phyloP scores from a whole-genome alignment of 2,329 filamentous ascomycete species.

The Ophiocordyceps robertsii region DNA sequence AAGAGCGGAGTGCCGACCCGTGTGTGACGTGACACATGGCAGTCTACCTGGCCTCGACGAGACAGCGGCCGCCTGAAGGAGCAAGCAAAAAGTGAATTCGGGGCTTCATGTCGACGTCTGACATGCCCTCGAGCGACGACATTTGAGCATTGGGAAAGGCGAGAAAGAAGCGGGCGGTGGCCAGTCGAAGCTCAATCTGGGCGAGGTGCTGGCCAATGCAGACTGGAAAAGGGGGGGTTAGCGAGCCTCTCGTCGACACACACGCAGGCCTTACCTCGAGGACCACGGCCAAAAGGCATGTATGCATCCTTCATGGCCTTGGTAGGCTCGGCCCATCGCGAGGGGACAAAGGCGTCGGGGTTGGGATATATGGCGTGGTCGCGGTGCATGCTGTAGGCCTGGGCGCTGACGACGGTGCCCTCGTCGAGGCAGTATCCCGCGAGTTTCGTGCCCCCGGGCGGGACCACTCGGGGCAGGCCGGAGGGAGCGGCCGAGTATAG shows the following conservation, averaged over 20 bases:
- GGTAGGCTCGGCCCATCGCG: slow-evolving; percentile 9
- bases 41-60: slow-evolving; percentile 8
- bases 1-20: no score
- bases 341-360: slow-evolving; percentile 14
- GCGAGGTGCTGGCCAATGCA: slow-evolving; percentile 47
- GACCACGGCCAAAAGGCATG: slow-evolving; percentile 39
- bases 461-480: slow-evolving; percentile 25
- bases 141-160: slow-evolving; percentile 23
- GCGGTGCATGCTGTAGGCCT: slow-evolving; percentile 34
- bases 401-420: slow-evolving; percentile 24
- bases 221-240: slow-evolving; percentile 7
- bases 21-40: no score
- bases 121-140: slow-evolving; percentile 19
- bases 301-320: slow-evolving; percentile 32
- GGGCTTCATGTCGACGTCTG: slow-evolving; percentile 21
- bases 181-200: slow-evolving; percentile 39
- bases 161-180: slow-evolving; percentile 36
- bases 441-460: slow-evolving; percentile 23
- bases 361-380: slow-evolving; percentile 24
- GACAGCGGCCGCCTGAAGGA: slow-evolving; percentile 17
- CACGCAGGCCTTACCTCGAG: slow-evolving; percentile 19
- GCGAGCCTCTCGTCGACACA: background rate
- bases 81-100: slow-evolving; percentile 18
- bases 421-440: slow-evolving; percentile 24
- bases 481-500: slow-evolving; percentile 26